Conservation (phyloP, 2,329 filamentous ascomycete genomes). For the Fusarium miscanthi region DNA sequence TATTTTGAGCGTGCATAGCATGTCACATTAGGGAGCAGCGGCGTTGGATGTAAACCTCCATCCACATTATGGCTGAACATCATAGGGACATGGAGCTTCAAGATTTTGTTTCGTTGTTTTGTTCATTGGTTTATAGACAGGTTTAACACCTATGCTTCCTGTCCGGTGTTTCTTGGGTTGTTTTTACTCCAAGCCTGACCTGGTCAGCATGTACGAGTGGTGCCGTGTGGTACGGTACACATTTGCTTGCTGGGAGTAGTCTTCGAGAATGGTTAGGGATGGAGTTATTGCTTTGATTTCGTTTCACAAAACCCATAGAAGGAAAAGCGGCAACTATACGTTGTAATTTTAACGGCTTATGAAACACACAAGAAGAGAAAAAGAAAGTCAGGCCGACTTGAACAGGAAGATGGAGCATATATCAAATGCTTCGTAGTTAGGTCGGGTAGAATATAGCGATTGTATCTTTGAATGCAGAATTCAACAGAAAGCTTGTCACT, state of each 20-base stretch:
- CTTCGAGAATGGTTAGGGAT: constrained; percentile 24
- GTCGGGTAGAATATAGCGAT: constrained; percentile 19
- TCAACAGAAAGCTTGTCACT: constrained; percentile 6
- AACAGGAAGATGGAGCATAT: constrained; percentile 40
- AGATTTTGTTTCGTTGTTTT: constrained; percentile 39
- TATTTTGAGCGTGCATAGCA: constrained; percentile 53
- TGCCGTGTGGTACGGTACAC: constrained; percentile 8
- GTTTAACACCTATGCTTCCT: constrained; percentile 31
- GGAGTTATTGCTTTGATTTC: constrained; percentile 42
- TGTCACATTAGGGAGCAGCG: constrained; percentile 48
- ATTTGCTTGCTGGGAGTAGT: constrained; percentile 15
- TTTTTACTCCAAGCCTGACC: constrained; percentile 21
- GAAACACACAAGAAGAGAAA: constrained; percentile 41
- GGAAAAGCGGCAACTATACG: constrained; percentile 47
- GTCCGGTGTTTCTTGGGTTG: constrained; percentile 46
- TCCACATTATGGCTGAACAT: constrained; percentile 47
- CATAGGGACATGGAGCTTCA: constrained; percentile 41
- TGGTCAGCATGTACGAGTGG: constrained; percentile 2
- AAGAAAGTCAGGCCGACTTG: constrained; percentile 28
- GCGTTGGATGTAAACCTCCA: constrained; percentile 51
- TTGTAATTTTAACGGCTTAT: constrained; percentile 51
- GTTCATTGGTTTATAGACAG: constrained; percentile 46
- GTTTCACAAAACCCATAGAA: constrained; percentile 46
- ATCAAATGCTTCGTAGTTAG: constrained; percentile 27
- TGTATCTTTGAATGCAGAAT: constrained; percentile 27